A percentile compares a stretch with the other conserved stretches of the same genome.
These are phyloP conservation scores for Parathielavia hyrcaniae DNA, from an alignment of 495 filamentous ascomycete species.

Conservation along the genomic window DNA sequence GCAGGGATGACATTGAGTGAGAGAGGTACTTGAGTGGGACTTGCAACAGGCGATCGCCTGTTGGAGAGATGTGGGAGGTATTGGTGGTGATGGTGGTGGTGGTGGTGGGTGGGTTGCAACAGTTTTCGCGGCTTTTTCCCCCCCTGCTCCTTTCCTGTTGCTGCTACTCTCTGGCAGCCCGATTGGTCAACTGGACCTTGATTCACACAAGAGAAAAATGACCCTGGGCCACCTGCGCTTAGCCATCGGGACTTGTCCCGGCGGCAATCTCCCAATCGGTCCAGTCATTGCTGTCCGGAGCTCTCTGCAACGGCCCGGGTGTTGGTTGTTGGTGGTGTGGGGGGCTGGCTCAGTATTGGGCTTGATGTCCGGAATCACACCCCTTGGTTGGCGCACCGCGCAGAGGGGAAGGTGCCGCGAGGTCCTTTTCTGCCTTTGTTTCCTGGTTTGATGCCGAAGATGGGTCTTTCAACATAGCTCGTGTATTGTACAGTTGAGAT, in stretches of 20 bases:
- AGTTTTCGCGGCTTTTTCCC: not conserved
- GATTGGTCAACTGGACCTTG: not conserved
- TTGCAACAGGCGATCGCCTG: constrained; percentile 7
- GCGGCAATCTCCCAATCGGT: not conserved
- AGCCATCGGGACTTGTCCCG: not conserved
- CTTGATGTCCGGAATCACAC: not conserved
- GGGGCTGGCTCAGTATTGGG: not conserved
- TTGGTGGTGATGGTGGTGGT: too few relatives aligned
- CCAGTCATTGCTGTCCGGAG: not conserved
- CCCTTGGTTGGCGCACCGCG: not conserved
- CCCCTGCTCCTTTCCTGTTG: too few relatives aligned
- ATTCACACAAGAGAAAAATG: too few relatives aligned
- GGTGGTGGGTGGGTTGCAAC: not conserved
- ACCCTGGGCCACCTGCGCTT: constrained; percentile 5
- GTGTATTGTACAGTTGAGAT: too few relatives aligned
- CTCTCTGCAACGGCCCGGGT: not conserved
- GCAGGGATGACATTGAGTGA: not conserved
- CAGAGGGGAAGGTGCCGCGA: constrained; percentile 7
- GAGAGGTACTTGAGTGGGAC: not conserved
- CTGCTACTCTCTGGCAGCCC: not conserved
- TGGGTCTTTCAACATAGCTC: too few relatives aligned
- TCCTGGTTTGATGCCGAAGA: too few relatives aligned
- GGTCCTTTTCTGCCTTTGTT: too few relatives aligned
- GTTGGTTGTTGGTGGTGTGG: not conserved
- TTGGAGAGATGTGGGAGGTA: not conserved